Base-by-base conservation (phyloP, 352 stramenopile species). In the Pythium dissimile region DNA sequence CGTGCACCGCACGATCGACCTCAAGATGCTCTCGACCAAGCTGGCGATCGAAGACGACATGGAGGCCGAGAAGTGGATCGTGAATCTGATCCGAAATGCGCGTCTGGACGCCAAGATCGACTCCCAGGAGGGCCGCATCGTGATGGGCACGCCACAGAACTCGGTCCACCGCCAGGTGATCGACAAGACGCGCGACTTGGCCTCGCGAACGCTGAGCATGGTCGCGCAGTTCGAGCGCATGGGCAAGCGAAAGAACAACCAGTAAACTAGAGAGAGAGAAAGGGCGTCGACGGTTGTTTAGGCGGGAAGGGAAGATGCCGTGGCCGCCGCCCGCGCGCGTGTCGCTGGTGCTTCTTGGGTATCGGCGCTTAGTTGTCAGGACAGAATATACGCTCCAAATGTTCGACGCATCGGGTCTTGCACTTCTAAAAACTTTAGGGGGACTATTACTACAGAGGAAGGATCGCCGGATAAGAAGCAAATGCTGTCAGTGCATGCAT, bases 1-100 rank as follows among this genome's bases (percentile, higher is more conserved):
- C 50, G 98, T 99, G 66, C 97, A 99, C 84, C 87, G 97, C 69
- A 99, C 98, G 74, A 98, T 99, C 73, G 96, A 99, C 82, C 97
- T 99, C 67, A 88, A 89, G 56, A 95, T 94, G 64, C 81, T 99
- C 60, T 97, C 95, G 39, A 88, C 94, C 26, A 98, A 98, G 81
- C 81, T 99, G 55, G 94, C 90, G 32, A 99, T 99, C 91, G 77
- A 89, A 32, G 88, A 98, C 64, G 79, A 96, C 55, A 86, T 93
- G n/a, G 89, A 97, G 48, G 96, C 97, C 11, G 97, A 99, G 75
- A 95, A 97, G 66, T 99, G 96, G 97, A 98, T 99, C 73, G 97
- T 99, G 23, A 97, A 99, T 81, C 73, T 99, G 48, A 99, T 99
- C 71, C 86, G 96, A 51, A 98, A 98, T 72, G 95, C 96, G 13